Evolutionary conservation across 2,329 filamentous ascomycete species (phyloP).

Genomic region (Cyclaneusma minus): DNA sequence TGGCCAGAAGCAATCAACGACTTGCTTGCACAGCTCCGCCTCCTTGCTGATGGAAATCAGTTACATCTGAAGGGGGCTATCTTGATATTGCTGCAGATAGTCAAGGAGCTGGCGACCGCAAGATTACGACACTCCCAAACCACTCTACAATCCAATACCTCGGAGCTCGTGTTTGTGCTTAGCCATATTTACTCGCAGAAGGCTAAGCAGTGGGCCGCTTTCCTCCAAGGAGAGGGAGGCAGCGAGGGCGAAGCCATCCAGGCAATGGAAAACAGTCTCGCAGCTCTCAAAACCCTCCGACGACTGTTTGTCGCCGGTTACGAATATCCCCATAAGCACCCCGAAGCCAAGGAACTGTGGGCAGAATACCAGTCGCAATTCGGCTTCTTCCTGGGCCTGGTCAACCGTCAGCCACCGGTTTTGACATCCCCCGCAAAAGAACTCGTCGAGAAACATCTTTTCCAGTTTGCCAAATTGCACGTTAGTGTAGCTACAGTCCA

Average conservation of each 20-base stretch:
- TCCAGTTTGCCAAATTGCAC: slow-evolving; percentile 87
- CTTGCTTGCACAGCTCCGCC: slow-evolving; percentile 50
- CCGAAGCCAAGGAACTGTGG: slow-evolving; percentile 70
- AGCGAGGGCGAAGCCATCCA: slow-evolving; percentile 42
- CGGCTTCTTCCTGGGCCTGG: slow-evolving; percentile 53
- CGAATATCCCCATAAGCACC: slow-evolving; percentile 66
- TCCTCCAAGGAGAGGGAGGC: slow-evolving; percentile 39
- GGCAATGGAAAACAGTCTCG: slow-evolving; percentile 61
- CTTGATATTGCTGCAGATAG: slow-evolving; percentile 64
- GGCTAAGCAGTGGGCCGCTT: slow-evolving; percentile 51
- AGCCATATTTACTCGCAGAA: slow-evolving; percentile 64
- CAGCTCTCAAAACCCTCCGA: slow-evolving; percentile 65
- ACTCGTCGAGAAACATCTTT: slow-evolving; percentile 66
- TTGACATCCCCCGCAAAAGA: slow-evolving; percentile 36
- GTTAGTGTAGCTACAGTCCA: slow-evolving; percentile 70
- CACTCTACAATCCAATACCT: slow-evolving; percentile 61
- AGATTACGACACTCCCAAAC: slow-evolving; percentile 60
- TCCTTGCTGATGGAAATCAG: slow-evolving; percentile 39
- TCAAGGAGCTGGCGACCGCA: slow-evolving; percentile 81
- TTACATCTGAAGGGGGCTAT: slow-evolving; percentile 57
- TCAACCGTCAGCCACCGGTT: slow-evolving; percentile 38
- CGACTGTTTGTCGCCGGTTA: slow-evolving; percentile 70
- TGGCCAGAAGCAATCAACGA: slow-evolving; percentile 53
- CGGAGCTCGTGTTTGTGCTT: slow-evolving; percentile 71
- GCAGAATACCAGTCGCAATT: slow-evolving; percentile 61